These are phyloP conservation scores for Polyplosphaeria fusca DNA, from an alignment of 495 filamentous ascomycete species.

Conservation along the genomic window DNA sequence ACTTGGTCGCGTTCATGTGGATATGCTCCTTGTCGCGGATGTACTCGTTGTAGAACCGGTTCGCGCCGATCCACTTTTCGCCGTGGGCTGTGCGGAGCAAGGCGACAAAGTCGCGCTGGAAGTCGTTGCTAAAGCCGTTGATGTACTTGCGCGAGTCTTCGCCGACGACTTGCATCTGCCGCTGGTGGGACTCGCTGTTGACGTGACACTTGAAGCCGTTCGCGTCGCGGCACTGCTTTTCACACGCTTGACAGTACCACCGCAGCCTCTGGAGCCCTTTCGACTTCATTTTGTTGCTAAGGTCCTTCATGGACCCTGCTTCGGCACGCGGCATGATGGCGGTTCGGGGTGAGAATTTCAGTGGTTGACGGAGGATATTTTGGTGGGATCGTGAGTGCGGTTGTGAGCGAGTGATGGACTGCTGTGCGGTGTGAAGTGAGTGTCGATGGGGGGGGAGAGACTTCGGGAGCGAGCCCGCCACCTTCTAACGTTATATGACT, in stretches of 20 bases:
- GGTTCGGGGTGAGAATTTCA: no score
- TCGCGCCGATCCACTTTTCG: conserved; percentile 78
- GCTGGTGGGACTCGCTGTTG: conserved; percentile 75
- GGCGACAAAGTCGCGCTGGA: conserved; percentile 73
- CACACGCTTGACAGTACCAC: conserved; percentile 78
- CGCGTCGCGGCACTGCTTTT: conserved; percentile 61
- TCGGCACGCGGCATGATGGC: conserved; percentile 88
- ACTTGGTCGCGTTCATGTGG: conserved; percentile 91
- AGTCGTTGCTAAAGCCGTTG: conserved; percentile 70
- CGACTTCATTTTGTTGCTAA: conserved; percentile 84
- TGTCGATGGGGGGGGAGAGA: no score
- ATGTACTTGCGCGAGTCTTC: conserved; percentile 79
- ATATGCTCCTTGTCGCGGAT: conserved; percentile 78
- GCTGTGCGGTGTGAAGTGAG: no score
- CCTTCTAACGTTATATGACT: no score
- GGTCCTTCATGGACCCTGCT: conserved; percentile 77
- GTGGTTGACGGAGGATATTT: no score
- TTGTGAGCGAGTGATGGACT: no score
- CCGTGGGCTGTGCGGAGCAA: conserved; percentile 75
- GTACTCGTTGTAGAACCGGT: conserved; percentile 90
- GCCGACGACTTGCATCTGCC: conserved; percentile 80
- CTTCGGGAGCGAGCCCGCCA: no score
- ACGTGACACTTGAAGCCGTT: conserved; percentile 78
- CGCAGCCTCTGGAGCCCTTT: conserved; percentile 82
- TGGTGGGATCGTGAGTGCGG: no score